These are phyloP conservation scores for Peterozyma toletana DNA, from an alignment of 805 yeast species.

Conservation along the genomic window DNA sequence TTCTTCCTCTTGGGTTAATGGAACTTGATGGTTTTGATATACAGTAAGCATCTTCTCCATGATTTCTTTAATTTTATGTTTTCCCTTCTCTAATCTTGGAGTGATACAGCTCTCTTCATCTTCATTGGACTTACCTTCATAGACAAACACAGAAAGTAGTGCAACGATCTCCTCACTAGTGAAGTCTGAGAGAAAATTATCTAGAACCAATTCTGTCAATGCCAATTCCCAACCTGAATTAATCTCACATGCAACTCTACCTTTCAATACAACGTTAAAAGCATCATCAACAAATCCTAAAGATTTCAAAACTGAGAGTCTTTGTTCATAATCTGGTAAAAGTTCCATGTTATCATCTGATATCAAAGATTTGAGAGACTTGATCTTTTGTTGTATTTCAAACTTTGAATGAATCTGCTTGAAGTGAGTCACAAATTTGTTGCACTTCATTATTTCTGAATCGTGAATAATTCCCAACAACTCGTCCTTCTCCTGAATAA, in stretches of 20 bases:
- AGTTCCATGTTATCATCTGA: slow-evolving; percentile 86
- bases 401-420: slow-evolving; percentile 37
- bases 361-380: slow-evolving; percentile 48
- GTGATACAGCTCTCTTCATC: slow-evolving; percentile 61
- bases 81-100: slow-evolving; percentile 74
- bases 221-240: slow-evolving; percentile 89
- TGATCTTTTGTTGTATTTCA: slow-evolving; percentile 42
- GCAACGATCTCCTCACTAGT: slow-evolving; percentile 98
- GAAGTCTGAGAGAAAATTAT: slow-evolving; percentile 86
- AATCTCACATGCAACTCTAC: slow-evolving; percentile 89
- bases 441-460: slow-evolving; percentile 22
- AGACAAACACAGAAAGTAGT: slow-evolving; percentile 82
- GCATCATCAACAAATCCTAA: slow-evolving; percentile 74
- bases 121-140: slow-evolving; percentile 70
- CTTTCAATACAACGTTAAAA: slow-evolving; percentile 76
- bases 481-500: slow-evolving; percentile 28
- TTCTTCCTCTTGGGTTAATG: slow-evolving; percentile 76
- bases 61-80: slow-evolving; percentile 59
- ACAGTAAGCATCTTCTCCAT: slow-evolving; percentile 55
- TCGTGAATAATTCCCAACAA: slow-evolving; percentile 11
- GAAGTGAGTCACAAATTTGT: slow-evolving; percentile 37
- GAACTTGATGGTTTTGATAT: slow-evolving; percentile 61
- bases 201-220: slow-evolving; percentile 81
- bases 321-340: slow-evolving; percentile 89
- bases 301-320: slow-evolving; percentile 70